Percentiles rank a stretch among this genome's conserved stretches.
Conservation (phyloP, 129 eudicot species). For the carrot (Daucus carota) region DH1_v3.0 NC_030383.2:9558501-9559000, state of each 20-base stretch:
- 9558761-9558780: background rate
- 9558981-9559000: background rate
- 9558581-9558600: background rate
- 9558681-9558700: background rate
- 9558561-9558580: background rate
- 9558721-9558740: no score
- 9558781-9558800: background rate
- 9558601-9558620: background rate
- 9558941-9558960: background rate
- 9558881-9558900: no score
- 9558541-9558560: slow-evolving; percentile 78
- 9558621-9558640: no score
- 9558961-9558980: background rate
- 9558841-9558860: background rate
- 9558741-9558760: background rate
- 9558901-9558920: no score
- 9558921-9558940: background rate
- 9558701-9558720: background rate
- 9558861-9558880: background rate
- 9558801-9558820: background rate
- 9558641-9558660: background rate
- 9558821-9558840: background rate
- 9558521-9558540: slow-evolving; percentile 80
- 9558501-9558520: slow-evolving; percentile 62
- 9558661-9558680: background rate